Conservation (phyloP, 2,329 filamentous ascomycete species). For the Colletotrichum cereale region DNA sequence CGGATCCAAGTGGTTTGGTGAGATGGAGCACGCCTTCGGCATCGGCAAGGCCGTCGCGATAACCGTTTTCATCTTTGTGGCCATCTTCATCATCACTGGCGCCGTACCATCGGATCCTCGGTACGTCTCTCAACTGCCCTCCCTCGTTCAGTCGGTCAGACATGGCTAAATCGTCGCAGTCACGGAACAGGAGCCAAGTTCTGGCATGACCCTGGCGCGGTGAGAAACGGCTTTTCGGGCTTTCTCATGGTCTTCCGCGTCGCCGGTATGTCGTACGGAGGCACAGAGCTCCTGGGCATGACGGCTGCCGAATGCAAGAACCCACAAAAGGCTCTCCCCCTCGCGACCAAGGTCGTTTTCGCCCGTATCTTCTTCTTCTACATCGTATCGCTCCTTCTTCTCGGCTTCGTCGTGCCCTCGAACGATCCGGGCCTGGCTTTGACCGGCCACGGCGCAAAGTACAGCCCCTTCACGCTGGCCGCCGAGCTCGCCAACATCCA, state of each 20-base stretch:
- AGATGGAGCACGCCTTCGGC: conserved; percentile 65
- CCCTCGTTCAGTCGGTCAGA: too few species aligned
- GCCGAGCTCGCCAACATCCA: conserved; percentile 46
- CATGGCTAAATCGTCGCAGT: conserved; percentile 15
- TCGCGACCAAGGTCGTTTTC: conserved; percentile 84
- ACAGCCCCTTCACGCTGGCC: conserved; percentile 48
- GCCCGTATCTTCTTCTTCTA: conserved; percentile 70
- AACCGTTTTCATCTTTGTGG: conserved; percentile 68
- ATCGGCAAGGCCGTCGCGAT: conserved; percentile 65
- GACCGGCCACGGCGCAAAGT: conserved; percentile 41
- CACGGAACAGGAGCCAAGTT: conserved; percentile 52
- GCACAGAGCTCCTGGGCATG: conserved; percentile 60
- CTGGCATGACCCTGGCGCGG: conserved; percentile 62
- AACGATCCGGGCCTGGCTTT: conserved; percentile 56
- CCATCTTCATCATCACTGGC: conserved; percentile 64
- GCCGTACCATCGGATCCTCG: conserved; percentile 58
- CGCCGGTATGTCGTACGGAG: conserved; percentile 59
- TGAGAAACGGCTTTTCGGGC: conserved; percentile 55
- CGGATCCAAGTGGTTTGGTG: conserved; percentile 59
- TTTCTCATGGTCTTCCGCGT: conserved; percentile 59
- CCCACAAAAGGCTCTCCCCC: conserved; percentile 76
- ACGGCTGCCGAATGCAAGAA: conserved; percentile 57
- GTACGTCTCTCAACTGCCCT: conserved; percentile 57
- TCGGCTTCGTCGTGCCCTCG: conserved; percentile 63
- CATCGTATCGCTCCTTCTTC: conserved; percentile 63